phyloP scores from a whole-genome alignment of 2,329 filamentous ascomycete genomes.

The Penicillium sp. region DNA sequence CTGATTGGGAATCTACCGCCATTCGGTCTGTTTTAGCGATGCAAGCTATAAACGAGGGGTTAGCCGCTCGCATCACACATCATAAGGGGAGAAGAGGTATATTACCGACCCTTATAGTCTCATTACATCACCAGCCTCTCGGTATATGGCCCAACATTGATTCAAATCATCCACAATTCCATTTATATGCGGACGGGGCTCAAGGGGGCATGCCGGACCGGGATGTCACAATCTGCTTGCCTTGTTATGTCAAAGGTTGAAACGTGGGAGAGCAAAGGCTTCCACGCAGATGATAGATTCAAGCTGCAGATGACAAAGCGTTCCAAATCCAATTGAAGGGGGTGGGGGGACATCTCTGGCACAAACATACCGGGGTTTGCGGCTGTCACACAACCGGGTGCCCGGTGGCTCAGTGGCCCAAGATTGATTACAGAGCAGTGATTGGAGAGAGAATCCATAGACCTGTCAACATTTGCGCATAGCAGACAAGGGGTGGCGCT shows the following conservation, averaged over 20 bases:
- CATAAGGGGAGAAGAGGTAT: not conserved
- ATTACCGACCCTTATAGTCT: not conserved
- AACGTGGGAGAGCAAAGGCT: not conserved
- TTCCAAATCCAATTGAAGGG: not conserved
- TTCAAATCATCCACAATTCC: not conserved
- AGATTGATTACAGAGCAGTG: slow-evolving; percentile 7
- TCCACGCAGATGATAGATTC: not conserved
- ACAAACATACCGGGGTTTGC: slow-evolving; percentile 10
- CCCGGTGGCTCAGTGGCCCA: slow-evolving; percentile 12
- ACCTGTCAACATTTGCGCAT: slow-evolving; percentile 5
- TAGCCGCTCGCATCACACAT: not conserved
- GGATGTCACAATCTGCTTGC: not conserved
- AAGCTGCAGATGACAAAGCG: slow-evolving; percentile 13
- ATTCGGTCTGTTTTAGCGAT: not conserved
- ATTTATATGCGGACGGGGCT: not conserved
- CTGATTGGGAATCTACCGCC: not conserved
- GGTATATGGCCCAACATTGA: not conserved
- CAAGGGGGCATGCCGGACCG: not conserved
- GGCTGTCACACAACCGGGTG: slow-evolving; percentile 19
- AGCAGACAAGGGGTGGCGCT: not conserved
- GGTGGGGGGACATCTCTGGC: not conserved
- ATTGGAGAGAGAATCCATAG: slow-evolving; percentile 10
- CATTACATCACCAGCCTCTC: not conserved
- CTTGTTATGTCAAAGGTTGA: slow-evolving; percentile 6
- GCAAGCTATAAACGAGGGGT: not conserved